Evolutionary conservation across 805 yeast species (phyloP).

Genomic region (Candida germanica): DNA sequence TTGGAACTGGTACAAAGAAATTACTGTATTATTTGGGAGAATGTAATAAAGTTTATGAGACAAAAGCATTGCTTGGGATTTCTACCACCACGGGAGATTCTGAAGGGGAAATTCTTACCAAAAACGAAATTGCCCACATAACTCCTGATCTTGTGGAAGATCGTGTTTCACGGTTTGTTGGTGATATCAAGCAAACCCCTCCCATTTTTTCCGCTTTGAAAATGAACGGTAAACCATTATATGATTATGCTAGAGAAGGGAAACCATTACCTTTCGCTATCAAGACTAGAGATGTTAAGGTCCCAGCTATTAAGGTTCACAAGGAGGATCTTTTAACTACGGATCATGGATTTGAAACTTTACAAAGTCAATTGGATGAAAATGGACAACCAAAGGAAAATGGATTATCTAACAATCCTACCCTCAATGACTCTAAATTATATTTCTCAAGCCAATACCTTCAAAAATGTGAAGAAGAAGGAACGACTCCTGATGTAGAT

Average conservation of each 20-base stretch:
- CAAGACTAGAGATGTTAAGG: conserved; percentile 66
- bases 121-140: conserved; percentile 55
- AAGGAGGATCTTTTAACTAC: conserved; percentile 50
- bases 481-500: conserved; percentile 35
- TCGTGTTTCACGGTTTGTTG: conserved; percentile 66
- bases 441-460: conserved; percentile 56
- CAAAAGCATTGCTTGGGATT: conserved; percentile 83
- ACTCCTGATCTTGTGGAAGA: conserved; percentile 48
- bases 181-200: conserved; percentile 83
- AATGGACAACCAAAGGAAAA: conserved; percentile 47
- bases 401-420: conserved; percentile 46
- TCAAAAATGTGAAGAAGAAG: conserved; percentile 40
- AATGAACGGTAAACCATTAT: conserved; percentile 89
- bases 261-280: conserved; percentile 82
- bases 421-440: conserved; percentile 61
- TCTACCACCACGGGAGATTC: conserved; percentile 93
- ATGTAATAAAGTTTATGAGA: conserved; percentile 75
- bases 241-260: conserved; percentile 91
- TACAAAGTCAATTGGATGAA: conserved; percentile 45
- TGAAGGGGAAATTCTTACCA: conserved; percentile 76
- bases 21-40: conserved; percentile 69
- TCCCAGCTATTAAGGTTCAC: conserved; percentile 52
- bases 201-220: conserved; percentile 93
- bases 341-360: conserved; percentile 51
- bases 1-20: conserved; percentile 88